Base-by-base conservation (phyloP, 352 stramenopile species). In the Pythium pectinolyticum region DNA sequence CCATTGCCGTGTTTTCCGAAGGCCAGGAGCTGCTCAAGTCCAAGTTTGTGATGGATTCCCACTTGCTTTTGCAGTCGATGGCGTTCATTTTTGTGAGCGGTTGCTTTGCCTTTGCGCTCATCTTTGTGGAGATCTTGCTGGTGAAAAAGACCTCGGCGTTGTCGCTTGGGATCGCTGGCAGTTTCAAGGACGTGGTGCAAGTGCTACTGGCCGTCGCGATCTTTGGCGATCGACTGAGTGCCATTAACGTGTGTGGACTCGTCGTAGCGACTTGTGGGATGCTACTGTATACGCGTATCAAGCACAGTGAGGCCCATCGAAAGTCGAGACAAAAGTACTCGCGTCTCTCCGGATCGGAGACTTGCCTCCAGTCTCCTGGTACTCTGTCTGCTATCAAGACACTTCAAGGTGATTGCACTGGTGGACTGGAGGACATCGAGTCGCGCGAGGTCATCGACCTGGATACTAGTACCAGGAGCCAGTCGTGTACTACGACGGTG, bases 61-160 rank as follows among this genome's bases (percentile, higher is more conserved):
- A 70, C 25, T 57, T 90, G 30, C 72, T 90, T 17, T 25, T 75
- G 14, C 61, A 84, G 66, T 84, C 75, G 32, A 55, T 88, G 31
- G 61, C 72, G 9, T 89, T 90, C 52, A 84, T 94, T 46, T 74
- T 91, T 31, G 70, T 86, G 32, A 86, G 79, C 47, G 85, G 84
- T 15, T 78, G 73, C 32, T 69, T 95, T 15, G 80, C 81, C 0
- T 93, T 93, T 60, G 75, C 80, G 45, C 73, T 94, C 41, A 89
- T 95, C 57, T 89, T 92, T 31, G 80, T 92, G 41, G 84, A 95
- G 70, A 87, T 94, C 51, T 63, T 83, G 59, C 72, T 95, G 11
- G 74, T 93, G 15, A 89, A 90, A 61, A 86, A 90, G 56, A 95
- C 86, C 17, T 94, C 86, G 28, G 84, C 82, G 20, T 61, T 95